Conservation (phyloP, 805 yeast genomes). For the Candida orba region DNA sequence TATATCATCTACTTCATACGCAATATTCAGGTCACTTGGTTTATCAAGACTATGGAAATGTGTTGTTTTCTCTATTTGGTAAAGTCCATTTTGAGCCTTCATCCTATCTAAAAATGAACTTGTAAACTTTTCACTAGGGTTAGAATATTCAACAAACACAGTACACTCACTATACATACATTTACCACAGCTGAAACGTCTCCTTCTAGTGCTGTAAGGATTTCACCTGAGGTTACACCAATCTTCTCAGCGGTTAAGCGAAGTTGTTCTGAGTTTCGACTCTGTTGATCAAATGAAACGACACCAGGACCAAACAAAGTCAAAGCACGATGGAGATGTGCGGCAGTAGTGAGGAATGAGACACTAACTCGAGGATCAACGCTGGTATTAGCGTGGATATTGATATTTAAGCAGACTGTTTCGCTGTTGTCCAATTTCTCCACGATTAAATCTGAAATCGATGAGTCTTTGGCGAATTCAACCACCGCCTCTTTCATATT, state of each 20-base stretch:
- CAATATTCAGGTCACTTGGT: neutral
- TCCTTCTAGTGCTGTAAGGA: neutral
- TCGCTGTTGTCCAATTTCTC: neutral
- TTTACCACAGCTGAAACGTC: neutral
- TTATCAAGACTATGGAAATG: no score
- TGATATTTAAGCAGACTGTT: neutral
- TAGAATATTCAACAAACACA: neutral
- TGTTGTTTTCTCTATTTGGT: no score
- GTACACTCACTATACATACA: neutral
- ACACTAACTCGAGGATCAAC: neutral
- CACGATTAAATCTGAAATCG: neutral
- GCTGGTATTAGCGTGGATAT: neutral
- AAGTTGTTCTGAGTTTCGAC: neutral
- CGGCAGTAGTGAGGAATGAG: neutral
- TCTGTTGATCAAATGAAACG: neutral
- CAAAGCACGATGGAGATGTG: neutral
- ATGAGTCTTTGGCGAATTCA: neutral
- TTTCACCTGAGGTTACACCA: constrained; percentile 4
- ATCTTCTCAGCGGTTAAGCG: neutral
- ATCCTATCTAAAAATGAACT: no score
- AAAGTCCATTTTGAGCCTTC: no score
- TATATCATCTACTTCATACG: neutral
- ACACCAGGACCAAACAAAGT: constrained; percentile 4
- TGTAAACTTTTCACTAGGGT: no score
- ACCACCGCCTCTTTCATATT: no score